A percentile compares a stretch with the other conserved stretches of the same genome.
Evolutionary conservation across 805 yeast genomes (phyloP).

Genomic region (Candida khao-thaluensis): DNA sequence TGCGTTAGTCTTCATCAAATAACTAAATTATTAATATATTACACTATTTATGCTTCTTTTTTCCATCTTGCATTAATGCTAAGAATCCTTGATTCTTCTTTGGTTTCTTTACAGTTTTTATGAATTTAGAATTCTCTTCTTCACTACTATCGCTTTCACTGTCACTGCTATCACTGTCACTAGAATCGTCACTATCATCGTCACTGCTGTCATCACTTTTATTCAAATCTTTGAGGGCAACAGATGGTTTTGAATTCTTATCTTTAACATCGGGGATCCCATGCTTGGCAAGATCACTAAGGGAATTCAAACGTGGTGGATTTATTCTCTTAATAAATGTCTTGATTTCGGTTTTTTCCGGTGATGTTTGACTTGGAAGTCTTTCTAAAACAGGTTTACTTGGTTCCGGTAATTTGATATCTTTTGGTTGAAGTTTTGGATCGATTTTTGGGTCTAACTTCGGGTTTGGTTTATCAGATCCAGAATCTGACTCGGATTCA

Average conservation of each 20-base stretch:
- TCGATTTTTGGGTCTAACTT: no score
- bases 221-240: conserved; percentile 10
- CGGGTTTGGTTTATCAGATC: no score
- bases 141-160: conserved; percentile 11
- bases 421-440: no score
- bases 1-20: no score
- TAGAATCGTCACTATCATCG: conserved; percentile 13
- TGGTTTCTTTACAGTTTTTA: conserved; percentile 20
- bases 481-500: neutral
- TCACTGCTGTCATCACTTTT: conserved; percentile 13
- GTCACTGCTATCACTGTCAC: conserved; percentile 17
- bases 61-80: conserved; percentile 31
- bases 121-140: conserved; percentile 6
- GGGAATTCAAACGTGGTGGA: conserved; percentile 45
- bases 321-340: conserved; percentile 14
- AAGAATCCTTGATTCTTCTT: conserved; percentile 31
- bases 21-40: no score
- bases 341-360: conserved; percentile 3
- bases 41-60: conserved; percentile 8
- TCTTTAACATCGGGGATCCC: conserved; percentile 71
- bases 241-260: conserved; percentile 15
- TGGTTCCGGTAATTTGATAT: conserved; percentile 1
- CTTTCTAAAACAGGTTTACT: conserved; percentile 3
- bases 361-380: conserved; percentile 4
- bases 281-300: conserved; percentile 58